A percentile compares a stretch with the other conserved stretches of the same genome.
phyloP scores from a whole-genome alignment of 495 filamentous ascomycete species.

The Podospora comata region DNA sequence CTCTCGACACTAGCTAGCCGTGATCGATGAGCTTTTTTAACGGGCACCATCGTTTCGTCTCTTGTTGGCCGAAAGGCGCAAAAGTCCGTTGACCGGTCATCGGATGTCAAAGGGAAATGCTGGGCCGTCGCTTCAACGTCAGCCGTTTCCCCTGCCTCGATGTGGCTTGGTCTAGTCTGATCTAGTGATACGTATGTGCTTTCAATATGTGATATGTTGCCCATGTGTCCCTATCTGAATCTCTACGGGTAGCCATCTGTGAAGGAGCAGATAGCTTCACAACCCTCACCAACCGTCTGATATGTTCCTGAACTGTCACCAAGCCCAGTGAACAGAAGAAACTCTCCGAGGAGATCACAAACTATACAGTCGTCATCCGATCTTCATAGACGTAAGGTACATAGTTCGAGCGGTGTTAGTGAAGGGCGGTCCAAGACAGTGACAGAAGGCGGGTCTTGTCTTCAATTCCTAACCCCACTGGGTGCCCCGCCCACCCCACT shows the following conservation, averaged over 20 bases:
- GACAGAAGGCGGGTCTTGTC: not conserved
- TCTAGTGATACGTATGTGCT: not conserved
- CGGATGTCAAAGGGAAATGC: conserved; percentile 10
- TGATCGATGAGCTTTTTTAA: conserved; percentile 4
- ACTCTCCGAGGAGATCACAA: not conserved
- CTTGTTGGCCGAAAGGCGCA: conserved; percentile 18
- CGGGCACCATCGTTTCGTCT: not conserved
- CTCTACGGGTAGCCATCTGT: not conserved
- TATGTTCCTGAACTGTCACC: not conserved
- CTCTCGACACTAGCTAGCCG: not conserved
- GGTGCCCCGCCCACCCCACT: not conserved
- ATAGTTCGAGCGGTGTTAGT: not conserved
- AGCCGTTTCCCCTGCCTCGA: not conserved
- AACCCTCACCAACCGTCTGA: not conserved
- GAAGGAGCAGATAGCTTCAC: not conserved
- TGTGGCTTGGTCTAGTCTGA: conserved; percentile 3
- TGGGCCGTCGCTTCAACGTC: not conserved
- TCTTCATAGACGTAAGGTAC: not conserved
- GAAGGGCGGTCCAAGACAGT: not conserved
- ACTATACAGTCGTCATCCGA: not conserved
- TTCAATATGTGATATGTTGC: not conserved
- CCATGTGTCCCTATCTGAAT: not conserved
- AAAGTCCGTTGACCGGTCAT: conserved; percentile 12
- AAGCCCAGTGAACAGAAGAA: not conserved
- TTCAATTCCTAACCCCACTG: not conserved